A percentile compares a stretch with the other conserved stretches of the same genome.
Evolutionary conservation across 306 rosid species (phyloP).

Genomic region (Vigna unguiculata): DNA sequence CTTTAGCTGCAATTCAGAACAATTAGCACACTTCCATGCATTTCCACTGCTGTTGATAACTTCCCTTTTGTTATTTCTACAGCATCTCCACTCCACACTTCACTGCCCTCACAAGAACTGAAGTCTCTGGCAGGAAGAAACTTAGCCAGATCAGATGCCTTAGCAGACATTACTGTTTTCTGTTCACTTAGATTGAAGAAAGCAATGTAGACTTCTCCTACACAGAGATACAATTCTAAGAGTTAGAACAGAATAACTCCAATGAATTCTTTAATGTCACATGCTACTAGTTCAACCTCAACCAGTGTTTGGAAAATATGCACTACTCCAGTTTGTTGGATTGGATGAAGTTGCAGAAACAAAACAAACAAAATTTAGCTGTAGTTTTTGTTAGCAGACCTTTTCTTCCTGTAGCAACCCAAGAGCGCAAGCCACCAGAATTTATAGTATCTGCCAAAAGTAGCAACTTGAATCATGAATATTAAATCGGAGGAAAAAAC

Average conservation of each 20-base stretch:
- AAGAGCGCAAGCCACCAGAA: constrained; percentile 69
- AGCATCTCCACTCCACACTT: constrained; percentile 70
- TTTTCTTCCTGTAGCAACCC: constrained; percentile 84
- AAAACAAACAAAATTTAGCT: constrained; percentile 8
- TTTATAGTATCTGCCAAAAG: constrained; percentile 57
- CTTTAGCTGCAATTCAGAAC: constrained; percentile 55
- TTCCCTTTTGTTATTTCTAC: constrained; percentile 35
- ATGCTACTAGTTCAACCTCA: constrained; percentile 18
- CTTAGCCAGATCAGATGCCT: constrained; percentile 63
- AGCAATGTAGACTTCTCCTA: constrained; percentile 79
- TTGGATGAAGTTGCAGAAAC: constrained; percentile 25
- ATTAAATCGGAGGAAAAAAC: constrained; percentile 16
- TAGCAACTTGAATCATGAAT: constrained; percentile 43
- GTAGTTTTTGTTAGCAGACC: constrained; percentile 50
- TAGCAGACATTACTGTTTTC: constrained; percentile 56
- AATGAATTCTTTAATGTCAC: constrained; percentile 18
- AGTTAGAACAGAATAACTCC: constrained; percentile 27
- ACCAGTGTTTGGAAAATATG: neutral
- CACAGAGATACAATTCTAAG: constrained; percentile 7
- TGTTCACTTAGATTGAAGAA: constrained; percentile 72
- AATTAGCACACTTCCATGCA: constrained; percentile 71
- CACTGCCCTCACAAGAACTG: constrained; percentile 60
- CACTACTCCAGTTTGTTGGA: neutral
- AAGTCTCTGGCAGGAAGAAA: constrained; percentile 56
- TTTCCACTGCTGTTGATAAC: constrained; percentile 55